Evolutionary conservation across 345 rosid genomes (phyloP).

Genomic region (Populus alba): DNA sequence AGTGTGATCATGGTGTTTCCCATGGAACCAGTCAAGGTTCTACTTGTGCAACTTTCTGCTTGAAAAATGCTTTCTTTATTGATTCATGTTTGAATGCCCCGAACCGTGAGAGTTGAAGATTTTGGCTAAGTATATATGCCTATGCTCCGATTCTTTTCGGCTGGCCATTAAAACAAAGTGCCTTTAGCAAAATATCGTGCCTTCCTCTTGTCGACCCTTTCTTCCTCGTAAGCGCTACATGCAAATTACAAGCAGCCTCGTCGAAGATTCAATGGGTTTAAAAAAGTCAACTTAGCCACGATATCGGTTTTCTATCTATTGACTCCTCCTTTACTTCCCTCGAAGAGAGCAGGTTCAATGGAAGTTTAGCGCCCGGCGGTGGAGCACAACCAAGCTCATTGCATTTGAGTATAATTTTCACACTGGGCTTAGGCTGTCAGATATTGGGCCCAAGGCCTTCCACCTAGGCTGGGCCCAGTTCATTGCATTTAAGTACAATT

Average conservation of each 20-base stretch:
- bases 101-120: not conserved
- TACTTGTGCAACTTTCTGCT: not conserved
- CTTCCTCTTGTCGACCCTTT: not conserved
- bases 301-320: too few species aligned
- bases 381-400: too few species aligned
- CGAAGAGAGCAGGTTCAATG: too few species aligned
- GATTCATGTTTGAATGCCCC: not conserved
- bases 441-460: too few species aligned
- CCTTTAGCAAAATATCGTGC: not conserved
- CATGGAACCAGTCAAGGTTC: not conserved
- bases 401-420: too few species aligned
- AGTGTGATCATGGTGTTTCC: conserved; percentile 12
- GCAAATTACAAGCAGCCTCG: not conserved
- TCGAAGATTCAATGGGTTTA: not conserved
- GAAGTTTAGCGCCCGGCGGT: too few species aligned
- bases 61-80: not conserved
- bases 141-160: not conserved
- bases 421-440: too few species aligned
- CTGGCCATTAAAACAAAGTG: not conserved
- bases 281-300: not conserved
- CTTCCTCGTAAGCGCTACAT: not conserved
- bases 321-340: too few species aligned
- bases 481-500: too few species aligned
- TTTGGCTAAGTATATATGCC: not conserved
- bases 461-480: too few species aligned